Percentiles rank a stretch among this genome's conserved stretches.
Evolutionary conservation across 352 stramenopile genomes (phyloP).

Genomic region (Phytophthora hibernalis): DNA sequence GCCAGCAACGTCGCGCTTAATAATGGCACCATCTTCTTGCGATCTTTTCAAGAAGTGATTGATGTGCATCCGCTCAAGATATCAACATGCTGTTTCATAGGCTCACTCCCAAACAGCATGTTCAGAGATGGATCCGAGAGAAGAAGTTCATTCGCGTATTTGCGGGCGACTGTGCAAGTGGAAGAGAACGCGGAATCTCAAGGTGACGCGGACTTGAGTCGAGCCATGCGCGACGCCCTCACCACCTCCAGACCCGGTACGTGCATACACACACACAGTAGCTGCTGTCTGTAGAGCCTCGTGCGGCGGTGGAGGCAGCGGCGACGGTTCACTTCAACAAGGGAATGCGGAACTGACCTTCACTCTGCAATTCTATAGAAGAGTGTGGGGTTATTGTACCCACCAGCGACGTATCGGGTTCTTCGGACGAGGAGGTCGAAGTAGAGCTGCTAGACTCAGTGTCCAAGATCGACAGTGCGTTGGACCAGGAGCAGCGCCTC

Average conservation of each 20-base stretch:
- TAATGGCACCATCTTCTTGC: neutral
- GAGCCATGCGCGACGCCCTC: neutral
- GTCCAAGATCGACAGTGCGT: constrained; percentile 33
- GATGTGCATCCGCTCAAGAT: neutral
- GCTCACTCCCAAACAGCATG: constrained; percentile 1
- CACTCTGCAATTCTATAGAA: neutral
- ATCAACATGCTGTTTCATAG: neutral
- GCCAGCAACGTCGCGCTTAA: constrained; percentile 6
- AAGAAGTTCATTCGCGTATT: constrained; percentile 2
- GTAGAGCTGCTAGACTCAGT: constrained; percentile 35
- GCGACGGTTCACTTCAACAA: constrained; percentile 1
- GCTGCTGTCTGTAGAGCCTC: neutral
- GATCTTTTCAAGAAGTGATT: constrained; percentile 23
- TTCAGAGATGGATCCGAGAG: constrained; percentile 22
- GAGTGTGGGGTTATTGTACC: neutral
- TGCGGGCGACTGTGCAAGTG: constrained; percentile 8
- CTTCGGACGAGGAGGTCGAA: constrained; percentile 32
- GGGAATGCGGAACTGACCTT: neutral
- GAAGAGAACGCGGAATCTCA: neutral
- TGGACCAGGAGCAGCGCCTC: constrained; percentile 20
- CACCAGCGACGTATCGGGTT: constrained; percentile 4
- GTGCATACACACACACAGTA: neutral
- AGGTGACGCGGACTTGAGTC: neutral
- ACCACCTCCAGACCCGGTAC: neutral
- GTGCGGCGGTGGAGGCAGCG: neutral